Percentiles rank a stretch among this genome's conserved stretches.
These are phyloP conservation scores for Paramecium octaurelia DNA, from an alignment of 73 alveolate species.

Conservation along the genomic window DNA sequence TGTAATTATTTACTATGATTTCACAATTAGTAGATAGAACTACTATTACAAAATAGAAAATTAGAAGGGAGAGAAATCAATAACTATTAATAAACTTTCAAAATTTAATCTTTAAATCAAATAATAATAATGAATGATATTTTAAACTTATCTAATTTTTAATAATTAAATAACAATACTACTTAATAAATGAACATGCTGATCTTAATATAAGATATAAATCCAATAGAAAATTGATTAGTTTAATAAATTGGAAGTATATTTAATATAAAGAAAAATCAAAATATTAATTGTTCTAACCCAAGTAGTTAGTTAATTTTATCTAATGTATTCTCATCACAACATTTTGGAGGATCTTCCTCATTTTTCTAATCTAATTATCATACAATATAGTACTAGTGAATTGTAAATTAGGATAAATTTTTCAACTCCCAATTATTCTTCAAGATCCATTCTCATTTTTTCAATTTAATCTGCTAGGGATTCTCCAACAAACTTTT, in stretches of 20 bases:
- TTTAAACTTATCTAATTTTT: no score
- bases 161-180: no score
- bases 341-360: background rate
- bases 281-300: constrained; percentile 3
- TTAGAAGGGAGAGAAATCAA: no score
- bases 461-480: constrained; percentile 1
- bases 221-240: no score
- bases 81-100: no score
- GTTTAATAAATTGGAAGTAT: background rate
- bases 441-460: constrained; percentile 36
- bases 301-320: background rate
- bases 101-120: no score
- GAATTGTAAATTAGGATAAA: background rate
- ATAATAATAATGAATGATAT: no score
- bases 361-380: background rate
- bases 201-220: no score
- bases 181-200: no score
- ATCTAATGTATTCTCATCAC: background rate
- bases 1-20: no score
- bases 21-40: no score
- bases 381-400: background rate
- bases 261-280: background rate
- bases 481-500: background rate
- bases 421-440: background rate
- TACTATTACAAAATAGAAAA: no score